These are phyloP conservation scores for Monosporascus sp. DNA, from an alignment of 2,329 filamentous ascomycete species.

Conservation along the genomic window DNA sequence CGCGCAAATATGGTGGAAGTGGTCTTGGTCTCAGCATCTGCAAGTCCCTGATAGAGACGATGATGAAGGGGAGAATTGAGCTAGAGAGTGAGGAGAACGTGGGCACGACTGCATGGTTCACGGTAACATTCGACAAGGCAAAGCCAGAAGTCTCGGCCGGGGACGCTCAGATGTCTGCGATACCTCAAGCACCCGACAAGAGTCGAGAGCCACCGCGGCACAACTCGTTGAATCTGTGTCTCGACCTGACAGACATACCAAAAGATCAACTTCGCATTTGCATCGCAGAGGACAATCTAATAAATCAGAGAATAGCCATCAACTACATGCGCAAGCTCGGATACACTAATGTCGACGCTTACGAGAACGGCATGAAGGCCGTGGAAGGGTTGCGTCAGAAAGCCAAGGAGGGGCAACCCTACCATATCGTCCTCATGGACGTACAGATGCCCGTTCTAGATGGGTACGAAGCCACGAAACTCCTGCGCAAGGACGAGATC, in stretches of 20 bases:
- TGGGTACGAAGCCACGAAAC: conserved; percentile 83
- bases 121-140: conserved; percentile 80
- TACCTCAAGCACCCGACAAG: conserved; percentile 37
- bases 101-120: conserved; percentile 73
- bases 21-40: conserved; percentile 89
- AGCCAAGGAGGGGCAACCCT: conserved; percentile 66
- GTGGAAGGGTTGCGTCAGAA: conserved; percentile 77
- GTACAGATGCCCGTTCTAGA: conserved; percentile 94
- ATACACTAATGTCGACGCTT: conserved; percentile 76
- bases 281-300: conserved; percentile 91
- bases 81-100: conserved; percentile 70
- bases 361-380: conserved; percentile 82
- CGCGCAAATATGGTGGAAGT: conserved; percentile 85
- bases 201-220: conserved; percentile 22
- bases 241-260: conserved; percentile 68
- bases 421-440: conserved; percentile 91
- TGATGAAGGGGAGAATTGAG: conserved; percentile 81
- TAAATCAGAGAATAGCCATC: conserved; percentile 91
- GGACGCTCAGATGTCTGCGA: conserved; percentile 38
- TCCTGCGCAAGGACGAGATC: conserved; percentile 71
- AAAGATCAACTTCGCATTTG: conserved; percentile 79
- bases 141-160: conserved; percentile 54
- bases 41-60: conserved; percentile 88
- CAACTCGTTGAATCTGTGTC: conserved; percentile 38
- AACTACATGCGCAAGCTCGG: conserved; percentile 84